These are phyloP conservation scores for Ogataea nonfermentans DNA, from an alignment of 805 yeast genomes.

Conservation along the genomic window DNA sequence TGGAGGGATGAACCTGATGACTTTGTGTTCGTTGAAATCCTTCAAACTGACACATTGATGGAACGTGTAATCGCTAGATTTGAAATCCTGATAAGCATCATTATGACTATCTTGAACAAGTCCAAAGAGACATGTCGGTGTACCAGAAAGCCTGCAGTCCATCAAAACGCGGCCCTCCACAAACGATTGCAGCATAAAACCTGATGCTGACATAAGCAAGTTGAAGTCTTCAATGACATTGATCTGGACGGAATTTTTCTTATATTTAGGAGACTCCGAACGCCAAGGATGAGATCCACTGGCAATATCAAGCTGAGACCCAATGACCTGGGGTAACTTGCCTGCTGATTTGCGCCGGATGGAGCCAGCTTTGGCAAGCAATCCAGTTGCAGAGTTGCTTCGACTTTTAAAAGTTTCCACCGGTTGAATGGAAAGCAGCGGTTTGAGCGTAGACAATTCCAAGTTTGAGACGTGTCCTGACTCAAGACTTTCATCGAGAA, in stretches of 20 bases:
- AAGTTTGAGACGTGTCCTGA: constrained; percentile 75
- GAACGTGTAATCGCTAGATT: constrained; percentile 72
- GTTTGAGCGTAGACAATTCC: constrained; percentile 46
- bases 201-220: constrained; percentile 63
- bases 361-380: constrained; percentile 23
- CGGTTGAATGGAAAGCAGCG: constrained; percentile 26
- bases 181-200: constrained; percentile 62
- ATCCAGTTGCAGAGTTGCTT: constrained; percentile 11
- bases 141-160: constrained; percentile 73
- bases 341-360: constrained; percentile 21
- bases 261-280: constrained; percentile 63
- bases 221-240: constrained; percentile 75
- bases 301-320: constrained; percentile 13
- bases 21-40: constrained; percentile 60
- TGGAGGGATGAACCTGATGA: constrained; percentile 78
- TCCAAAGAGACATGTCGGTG: constrained; percentile 82
- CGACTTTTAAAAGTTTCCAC: constrained; percentile 4
- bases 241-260: constrained; percentile 76
- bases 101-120: constrained; percentile 40
- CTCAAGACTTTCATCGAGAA: constrained; percentile 73
- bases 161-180: constrained; percentile 75
- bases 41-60: constrained; percentile 82
- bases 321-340: constrained; percentile 6
- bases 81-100: constrained; percentile 8
- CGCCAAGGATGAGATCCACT: constrained; percentile 60